Base-by-base conservation (phyloP, 371 early-diverging fungal genomes). In the Mortierella sp. region DNA sequence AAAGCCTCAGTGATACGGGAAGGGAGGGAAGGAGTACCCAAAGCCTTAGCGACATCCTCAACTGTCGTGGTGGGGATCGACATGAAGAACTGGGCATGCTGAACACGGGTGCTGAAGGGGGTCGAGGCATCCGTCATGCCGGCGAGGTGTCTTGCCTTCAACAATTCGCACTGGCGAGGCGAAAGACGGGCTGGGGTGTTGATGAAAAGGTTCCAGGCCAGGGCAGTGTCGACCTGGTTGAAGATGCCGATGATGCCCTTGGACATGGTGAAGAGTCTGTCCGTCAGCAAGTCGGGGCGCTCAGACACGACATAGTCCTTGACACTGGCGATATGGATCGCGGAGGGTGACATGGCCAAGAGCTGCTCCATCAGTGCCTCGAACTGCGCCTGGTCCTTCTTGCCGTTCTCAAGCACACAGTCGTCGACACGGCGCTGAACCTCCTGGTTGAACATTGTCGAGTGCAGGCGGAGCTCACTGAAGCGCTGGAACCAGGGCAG, bases 1-100 rank as follows among this genome's bases (percentile, higher is more conserved):
- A 86, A 70, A 0, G 83, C 83, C 58, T 86, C 87, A 4, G 72
- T 70, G 49, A 86, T 80, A 24, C 87, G 80, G 6, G 87, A 82
- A 0, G 87, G 87, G 6, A 86, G 75, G 16, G 82, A 79, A 0
- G 87, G 87, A 1, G 80, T 82, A 14, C 73, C 70, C 18, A 86
- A 80, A 5, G 71, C 78, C 3, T 75, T 73, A 65, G 87, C 87
- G 7, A 86, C 73, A 46, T 86, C 80, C 56, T 82, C 83, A 7
- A 86, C 78, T 3, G 79, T 82, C 14, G 83, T 82, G 2, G 77
- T 82, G 1, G 87, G 87, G n/a, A 86, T 60, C 21, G 43, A 16
- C 8, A 86, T 48, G 71, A 82, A 86, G 21, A 73, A 46, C 49
- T 82, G 70, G n/a, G 87, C 83, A 73, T 86, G 87, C 38, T 75